A percentile compares a stretch with the other conserved stretches of the same genome.
Evolutionary conservation across 176 grass and related monocot species (phyloP).

Genomic region (Aegilops tauschii): DNA sequence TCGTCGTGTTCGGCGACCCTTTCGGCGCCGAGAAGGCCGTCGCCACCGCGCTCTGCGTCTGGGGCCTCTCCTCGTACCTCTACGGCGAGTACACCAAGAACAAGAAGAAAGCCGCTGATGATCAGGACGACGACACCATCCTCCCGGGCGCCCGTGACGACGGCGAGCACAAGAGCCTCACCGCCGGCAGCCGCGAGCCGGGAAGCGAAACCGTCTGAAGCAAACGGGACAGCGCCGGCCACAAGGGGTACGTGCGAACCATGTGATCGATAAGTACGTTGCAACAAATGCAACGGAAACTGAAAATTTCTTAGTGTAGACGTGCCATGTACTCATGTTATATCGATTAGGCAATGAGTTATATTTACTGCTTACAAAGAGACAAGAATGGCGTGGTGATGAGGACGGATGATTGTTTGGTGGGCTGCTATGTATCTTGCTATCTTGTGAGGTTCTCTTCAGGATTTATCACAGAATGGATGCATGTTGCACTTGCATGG

Average conservation of each 20-base stretch:
- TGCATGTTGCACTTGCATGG: neutral
- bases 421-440: neutral
- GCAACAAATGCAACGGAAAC: neutral
- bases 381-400: neutral
- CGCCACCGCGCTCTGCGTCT: conserved; percentile 67
- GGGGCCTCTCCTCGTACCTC: conserved; percentile 77
- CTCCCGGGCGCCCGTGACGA: neutral
- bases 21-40: conserved; percentile 66
- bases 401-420: neutral
- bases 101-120: neutral
- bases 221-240: neutral
- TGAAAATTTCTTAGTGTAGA: neutral
- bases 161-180: conserved; percentile 10
- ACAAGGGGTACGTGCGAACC: neutral
- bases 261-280: neutral
- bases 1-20: conserved; percentile 51
- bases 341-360: neutral
- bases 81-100: conserved; percentile 61
- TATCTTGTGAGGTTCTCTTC: too few relatives aligned
- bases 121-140: conserved; percentile 30
- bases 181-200: neutral
- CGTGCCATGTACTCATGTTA: conserved; percentile 2
- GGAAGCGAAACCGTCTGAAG: conserved; percentile 27
- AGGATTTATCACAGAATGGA: neutral
- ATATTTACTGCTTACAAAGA: neutral